Base-by-base conservation (phyloP, 805 yeast genomes). In the Komagataella pseudopastoris region DNA sequence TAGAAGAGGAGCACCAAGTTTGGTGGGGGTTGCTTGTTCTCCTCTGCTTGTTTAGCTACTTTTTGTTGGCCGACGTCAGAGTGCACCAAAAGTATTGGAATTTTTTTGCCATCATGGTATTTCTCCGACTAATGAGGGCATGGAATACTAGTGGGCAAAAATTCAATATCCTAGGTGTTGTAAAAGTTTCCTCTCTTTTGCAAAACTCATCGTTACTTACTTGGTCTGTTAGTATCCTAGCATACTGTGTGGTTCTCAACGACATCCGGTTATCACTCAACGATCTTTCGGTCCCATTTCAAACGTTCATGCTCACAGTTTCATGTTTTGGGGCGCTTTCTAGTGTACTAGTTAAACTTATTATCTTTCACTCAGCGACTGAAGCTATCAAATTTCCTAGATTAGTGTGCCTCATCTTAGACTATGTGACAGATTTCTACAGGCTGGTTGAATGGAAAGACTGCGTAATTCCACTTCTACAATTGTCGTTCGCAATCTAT, bases 131-230 rank as follows among this genome's bases (percentile, higher is more conserved):
- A 0, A 62, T 89, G 20, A 74, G 93, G 52, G 83, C 88, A 1
- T 93, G 96, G 96, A 86, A 84, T 60, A 84, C 83, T 56, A 80
- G 91, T 50, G 98, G 98, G 1, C 97, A 90, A 60, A 93, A 93
- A 56, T 82, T 75, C 61, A 70, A 70, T 51, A 49, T 66, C n/a
- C 68, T 72, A 46, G 72, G 76, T 14, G 73, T 73, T 17, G 63
- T 71, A 48, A 80, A 80, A 45, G 57, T 84, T 4, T 70, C 78
- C 0, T 61, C 72, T 1, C 68, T 67, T 45, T 60, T 89, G 2
- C 56, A 63, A 6, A 55, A 58, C 0, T 20, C 20, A 6, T 12
- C 16, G 6, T 12, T 44, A 44, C 10, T n/a, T 5, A 17, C n/a
- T 20, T 44, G 46, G 46, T 18, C 23, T 10, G 10, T 44, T 7